Conservation (phyloP, 2,329 filamentous ascomycete species). For the Xylaria sp. region DNA sequence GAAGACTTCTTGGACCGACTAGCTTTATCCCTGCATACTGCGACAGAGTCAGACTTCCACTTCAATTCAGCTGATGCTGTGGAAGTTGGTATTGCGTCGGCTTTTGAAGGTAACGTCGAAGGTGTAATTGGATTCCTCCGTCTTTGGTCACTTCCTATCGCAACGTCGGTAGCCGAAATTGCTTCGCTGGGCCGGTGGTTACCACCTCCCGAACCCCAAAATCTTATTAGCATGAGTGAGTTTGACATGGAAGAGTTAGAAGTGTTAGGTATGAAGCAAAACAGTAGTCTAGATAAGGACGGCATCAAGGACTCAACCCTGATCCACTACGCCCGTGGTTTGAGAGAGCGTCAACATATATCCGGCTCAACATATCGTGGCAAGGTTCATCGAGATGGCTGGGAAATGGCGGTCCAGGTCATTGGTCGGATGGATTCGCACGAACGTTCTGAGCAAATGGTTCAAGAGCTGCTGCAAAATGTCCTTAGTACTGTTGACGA, state of each 20-base stretch:
- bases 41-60: constrained; percentile 75
- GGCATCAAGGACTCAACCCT: constrained; percentile 84
- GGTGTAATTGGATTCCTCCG: constrained; percentile 79
- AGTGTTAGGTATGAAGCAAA: constrained; percentile 75
- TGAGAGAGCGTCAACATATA: constrained; percentile 67
- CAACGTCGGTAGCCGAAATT: constrained; percentile 83
- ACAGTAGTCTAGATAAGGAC: constrained; percentile 64
- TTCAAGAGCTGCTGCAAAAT: constrained; percentile 76
- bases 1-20: constrained; percentile 81
- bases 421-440: constrained; percentile 83
- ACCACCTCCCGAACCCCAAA: constrained; percentile 65
- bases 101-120: constrained; percentile 85
- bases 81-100: constrained; percentile 83
- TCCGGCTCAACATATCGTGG: constrained; percentile 49
- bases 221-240: constrained; percentile 68
- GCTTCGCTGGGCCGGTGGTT: constrained; percentile 88
- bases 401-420: constrained; percentile 88
- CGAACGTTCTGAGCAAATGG: constrained; percentile 75
- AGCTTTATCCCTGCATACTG: constrained; percentile 75
- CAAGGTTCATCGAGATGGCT: constrained; percentile 71
- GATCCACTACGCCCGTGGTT: constrained; percentile 76
- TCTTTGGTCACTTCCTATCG: constrained; percentile 82
- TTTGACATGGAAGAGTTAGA: constrained; percentile 88
- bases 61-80: constrained; percentile 80
- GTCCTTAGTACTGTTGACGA: constrained; percentile 72